A percentile compares a stretch with the other conserved stretches of the same genome.
These are phyloP conservation scores for Rosa persica DNA, from an alignment of 306 rosid genomes.

Conservation along the genomic window DNA sequence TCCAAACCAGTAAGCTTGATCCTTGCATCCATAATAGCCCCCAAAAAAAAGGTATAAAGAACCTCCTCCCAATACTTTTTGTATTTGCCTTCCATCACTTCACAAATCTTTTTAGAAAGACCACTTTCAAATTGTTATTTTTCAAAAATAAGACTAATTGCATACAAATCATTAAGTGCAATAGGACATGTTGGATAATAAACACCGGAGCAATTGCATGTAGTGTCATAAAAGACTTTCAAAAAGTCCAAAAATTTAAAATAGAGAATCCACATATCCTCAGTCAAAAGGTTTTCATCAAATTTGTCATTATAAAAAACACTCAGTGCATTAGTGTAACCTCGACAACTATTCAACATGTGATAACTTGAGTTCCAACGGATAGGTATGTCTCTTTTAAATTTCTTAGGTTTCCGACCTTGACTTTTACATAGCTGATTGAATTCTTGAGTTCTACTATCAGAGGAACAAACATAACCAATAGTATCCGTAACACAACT, in stretches of 20 bases:
- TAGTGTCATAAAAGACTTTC: not conserved
- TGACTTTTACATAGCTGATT: not conserved
- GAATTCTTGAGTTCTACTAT: not conserved
- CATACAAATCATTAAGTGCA: not conserved
- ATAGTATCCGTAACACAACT: not conserved
- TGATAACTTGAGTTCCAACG: not conserved
- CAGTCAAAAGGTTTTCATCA: not conserved
- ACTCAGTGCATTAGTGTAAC: not conserved
- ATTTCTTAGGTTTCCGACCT: not conserved
- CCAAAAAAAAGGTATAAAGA: not conserved
- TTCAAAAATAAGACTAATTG: not conserved
- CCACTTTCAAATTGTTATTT: not conserved
- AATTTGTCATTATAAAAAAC: not conserved
- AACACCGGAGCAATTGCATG: not conserved
- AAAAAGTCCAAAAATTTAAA: not conserved
- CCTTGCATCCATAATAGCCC: not conserved
- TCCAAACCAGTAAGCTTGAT: not conserved
- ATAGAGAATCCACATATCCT: not conserved
- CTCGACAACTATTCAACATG: not conserved
- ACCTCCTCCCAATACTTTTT: not conserved
- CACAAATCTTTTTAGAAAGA: not conserved
- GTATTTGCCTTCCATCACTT: not conserved
- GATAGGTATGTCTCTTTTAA: not conserved
- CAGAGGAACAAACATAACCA: not conserved
- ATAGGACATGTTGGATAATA: not conserved